phyloP scores from a whole-genome alignment of 345 rosid genomes.

The Alliaria petiolata region DNA sequence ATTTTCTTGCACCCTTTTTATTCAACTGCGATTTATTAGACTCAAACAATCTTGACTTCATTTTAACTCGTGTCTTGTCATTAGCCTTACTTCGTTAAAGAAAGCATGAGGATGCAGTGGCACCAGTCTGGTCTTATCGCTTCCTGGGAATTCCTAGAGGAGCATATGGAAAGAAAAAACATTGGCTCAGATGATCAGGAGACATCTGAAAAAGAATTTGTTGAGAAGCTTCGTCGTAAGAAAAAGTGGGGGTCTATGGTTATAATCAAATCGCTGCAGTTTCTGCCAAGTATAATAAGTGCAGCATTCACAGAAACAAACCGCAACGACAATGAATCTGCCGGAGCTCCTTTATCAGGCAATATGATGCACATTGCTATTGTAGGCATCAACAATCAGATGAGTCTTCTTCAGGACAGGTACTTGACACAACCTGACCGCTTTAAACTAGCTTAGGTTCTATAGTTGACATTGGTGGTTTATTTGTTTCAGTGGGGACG shows the following conservation, averaged over 20 bases:
- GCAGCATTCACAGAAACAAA: slow-evolving; percentile 73
- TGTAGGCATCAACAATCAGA: slow-evolving; percentile 85
- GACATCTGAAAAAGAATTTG: slow-evolving; percentile 39
- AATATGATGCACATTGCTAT: slow-evolving; percentile 95
- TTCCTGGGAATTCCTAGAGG: slow-evolving; percentile 96
- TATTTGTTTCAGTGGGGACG: slow-evolving; percentile 71
- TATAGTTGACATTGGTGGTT: slow-evolving; percentile 2
- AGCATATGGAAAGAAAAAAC: slow-evolving; percentile 66
- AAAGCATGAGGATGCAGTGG: slow-evolving; percentile 98
- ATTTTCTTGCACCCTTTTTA: slow-evolving; percentile 5
- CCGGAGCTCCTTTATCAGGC: slow-evolving; percentile 49
- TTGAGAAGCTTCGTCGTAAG: slow-evolving; percentile 68
- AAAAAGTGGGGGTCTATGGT: slow-evolving; percentile 98
- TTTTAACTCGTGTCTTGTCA: slow-evolving; percentile 20
- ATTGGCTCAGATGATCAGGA: slow-evolving; percentile 50
- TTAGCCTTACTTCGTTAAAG: slow-evolving; percentile 94
- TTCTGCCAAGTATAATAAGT: slow-evolving; percentile 61
- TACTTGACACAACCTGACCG: slow-evolving; percentile 21
- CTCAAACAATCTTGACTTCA: slow-evolving; percentile 16
- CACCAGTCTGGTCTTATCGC: slow-evolving; percentile 91
- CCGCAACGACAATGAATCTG: slow-evolving; percentile 45
- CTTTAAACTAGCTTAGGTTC: background rate
- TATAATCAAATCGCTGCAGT: slow-evolving; percentile 83
- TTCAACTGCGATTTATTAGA: too few relatives aligned
- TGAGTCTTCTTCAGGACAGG: slow-evolving; percentile 98